Base-by-base conservation (phyloP, 352 stramenopile species). In the Globisporangium cederbergense region DNA sequence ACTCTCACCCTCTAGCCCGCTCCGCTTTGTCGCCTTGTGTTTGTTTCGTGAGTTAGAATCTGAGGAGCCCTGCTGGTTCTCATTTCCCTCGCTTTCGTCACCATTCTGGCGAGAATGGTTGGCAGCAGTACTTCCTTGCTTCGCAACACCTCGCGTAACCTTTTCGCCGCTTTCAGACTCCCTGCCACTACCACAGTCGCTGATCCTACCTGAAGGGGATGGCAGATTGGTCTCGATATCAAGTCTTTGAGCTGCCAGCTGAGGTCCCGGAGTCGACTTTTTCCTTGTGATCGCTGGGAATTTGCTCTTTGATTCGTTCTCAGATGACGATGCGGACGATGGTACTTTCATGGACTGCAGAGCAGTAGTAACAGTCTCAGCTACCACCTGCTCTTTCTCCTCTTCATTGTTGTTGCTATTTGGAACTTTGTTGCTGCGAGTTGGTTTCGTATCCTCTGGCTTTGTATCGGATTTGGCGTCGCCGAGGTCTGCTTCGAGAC, bases 291-390 rank as follows among this genome's bases (percentile, higher is more conserved):
- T 36, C 16, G 61, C 42, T 22, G 52, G 42, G 20, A 57, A 62
- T 42, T 62, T 66, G 61, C 42, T 61, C 14, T 20, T 25, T 8
- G 61, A 50, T 18, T 66, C 42, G 22, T 42, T 28, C 14, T 61
- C 61, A 42, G 61, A 66, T 9, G 61, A 62, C 34, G 42, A 55
- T 0, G 59, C n/a, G 1, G 61, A 58, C 13, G 60, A 59, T 18
- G 50, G 38, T 0, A 10, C 36, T 30, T 36, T 10, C 8, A 57
- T 13, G 3, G 32, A 9, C 45, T 66, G 52, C 6, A 57, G 43
- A 16, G 8, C 40, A 10, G 55, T 52, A 1, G 22, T 40, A 28
- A 42, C 4, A 43, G 46, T 4, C 43, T 60, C 45, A 9, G 20
- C 13, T 13, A 22, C 20, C 52, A 52, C 46, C 4, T 20, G 32